A percentile compares a stretch with the other conserved stretches of the same genome.
These are phyloP conservation scores for Apiotrichum veenhuisii DNA, from an alignment of 1,284 basidiomycete genomes.

Conservation along the genomic window DNA sequence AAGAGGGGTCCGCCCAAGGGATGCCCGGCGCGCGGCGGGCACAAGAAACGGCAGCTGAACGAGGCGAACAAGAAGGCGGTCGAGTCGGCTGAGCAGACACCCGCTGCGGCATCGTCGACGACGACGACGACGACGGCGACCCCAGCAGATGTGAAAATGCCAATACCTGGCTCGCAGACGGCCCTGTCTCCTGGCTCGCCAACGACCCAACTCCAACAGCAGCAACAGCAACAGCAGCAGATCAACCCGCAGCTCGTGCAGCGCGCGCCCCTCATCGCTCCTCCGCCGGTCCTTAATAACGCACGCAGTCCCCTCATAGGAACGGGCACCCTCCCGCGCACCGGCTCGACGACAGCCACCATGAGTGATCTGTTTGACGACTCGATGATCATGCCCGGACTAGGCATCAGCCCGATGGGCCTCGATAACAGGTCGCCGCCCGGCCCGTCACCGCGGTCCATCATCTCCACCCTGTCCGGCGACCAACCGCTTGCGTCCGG, in stretches of 20 bases:
- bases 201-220: no score
- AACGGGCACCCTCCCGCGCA: neutral
- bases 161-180: no score
- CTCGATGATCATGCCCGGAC: neutral
- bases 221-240: neutral
- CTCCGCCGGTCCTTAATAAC: neutral
- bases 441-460: neutral
- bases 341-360: neutral
- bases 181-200: no score
- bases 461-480: neutral
- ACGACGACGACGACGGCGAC: no score
- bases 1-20: constrained; percentile 21
- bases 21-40: constrained; percentile 14
- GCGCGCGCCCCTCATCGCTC: no score
- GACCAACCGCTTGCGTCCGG: neutral
- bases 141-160: no score
- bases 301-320: neutral
- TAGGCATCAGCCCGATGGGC: neutral
- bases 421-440: neutral
- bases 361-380: neutral
- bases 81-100: neutral
- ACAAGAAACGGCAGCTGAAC: constrained; percentile 9
- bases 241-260: no score
- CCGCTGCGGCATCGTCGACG: neutral
- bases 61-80: constrained; percentile 3